A percentile compares a stretch with the other conserved stretches of the same genome.
phyloP scores from a whole-genome alignment of 2,329 filamentous ascomycete genomes.

The Colletotrichum paranaense region DNA sequence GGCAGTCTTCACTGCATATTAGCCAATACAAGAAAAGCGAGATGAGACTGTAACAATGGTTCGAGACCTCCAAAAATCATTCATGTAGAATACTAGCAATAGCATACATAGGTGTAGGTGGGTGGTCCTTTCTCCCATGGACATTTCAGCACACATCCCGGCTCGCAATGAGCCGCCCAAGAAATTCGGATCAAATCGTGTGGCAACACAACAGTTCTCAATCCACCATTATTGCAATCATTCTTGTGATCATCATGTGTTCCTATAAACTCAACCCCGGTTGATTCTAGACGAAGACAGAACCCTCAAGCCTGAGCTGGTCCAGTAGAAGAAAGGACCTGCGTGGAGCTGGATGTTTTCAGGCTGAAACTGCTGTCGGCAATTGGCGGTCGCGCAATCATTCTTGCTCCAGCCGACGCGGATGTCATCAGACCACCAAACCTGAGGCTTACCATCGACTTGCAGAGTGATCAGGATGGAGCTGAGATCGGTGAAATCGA shows the following conservation, averaged over 20 bases:
- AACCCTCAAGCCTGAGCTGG: conserved; percentile 6
- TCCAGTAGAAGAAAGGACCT: conserved; percentile 25
- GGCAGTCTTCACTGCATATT: background rate
- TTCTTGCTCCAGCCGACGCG: conserved; percentile 55
- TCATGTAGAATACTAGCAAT: conserved; percentile 29
- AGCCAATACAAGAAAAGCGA: too few relatives aligned
- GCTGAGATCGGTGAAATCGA: conserved; percentile 52
- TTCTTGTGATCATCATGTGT: background rate
- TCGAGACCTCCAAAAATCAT: conserved; percentile 32
- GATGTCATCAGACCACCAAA: conserved; percentile 56
- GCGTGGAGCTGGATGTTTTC: background rate
- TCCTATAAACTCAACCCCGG: background rate
- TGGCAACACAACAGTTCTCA: conserved; percentile 1
- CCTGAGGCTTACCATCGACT: conserved; percentile 49
- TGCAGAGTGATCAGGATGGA: conserved; percentile 51
- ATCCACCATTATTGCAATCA: background rate
- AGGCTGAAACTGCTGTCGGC: conserved; percentile 40
- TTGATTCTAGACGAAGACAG: conserved; percentile 24
- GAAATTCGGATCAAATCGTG: conserved; percentile 28
- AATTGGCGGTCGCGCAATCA: conserved; percentile 50
- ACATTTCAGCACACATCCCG: conserved; percentile 26
- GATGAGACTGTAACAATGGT: background rate
- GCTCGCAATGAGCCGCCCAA: conserved; percentile 25
- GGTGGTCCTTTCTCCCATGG: conserved; percentile 28
- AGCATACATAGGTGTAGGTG: conserved; percentile 32